Percentiles rank a stretch among this genome's conserved stretches.
phyloP scores from a whole-genome alignment of 139 green algal species.

The Nannochloris sp. region DNA sequence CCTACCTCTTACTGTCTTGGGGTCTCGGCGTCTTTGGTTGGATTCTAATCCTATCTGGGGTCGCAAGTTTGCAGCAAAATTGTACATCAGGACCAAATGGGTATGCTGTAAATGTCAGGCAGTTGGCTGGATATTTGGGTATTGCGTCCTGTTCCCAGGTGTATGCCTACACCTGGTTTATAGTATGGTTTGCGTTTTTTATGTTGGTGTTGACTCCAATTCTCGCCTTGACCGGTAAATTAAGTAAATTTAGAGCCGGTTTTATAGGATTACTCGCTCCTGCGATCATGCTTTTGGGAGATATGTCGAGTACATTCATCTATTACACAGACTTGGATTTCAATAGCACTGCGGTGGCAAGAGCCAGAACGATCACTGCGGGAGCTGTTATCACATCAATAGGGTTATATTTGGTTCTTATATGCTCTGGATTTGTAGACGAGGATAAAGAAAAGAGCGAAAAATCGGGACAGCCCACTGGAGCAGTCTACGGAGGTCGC shows the following conservation, averaged over 20 bases:
- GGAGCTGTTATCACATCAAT: slow-evolving; percentile 21
- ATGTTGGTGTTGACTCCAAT: slow-evolving; percentile 15
- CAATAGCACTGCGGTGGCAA: background rate
- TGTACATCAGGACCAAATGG: background rate
- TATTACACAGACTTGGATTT: slow-evolving; percentile 18
- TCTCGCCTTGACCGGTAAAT: slow-evolving; percentile 2
- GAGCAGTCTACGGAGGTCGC: slow-evolving; percentile 5
- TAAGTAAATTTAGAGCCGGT: slow-evolving; percentile 11
- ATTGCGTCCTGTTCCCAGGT: slow-evolving; percentile 13
- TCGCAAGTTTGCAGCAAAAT: background rate
- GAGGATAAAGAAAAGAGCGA: slow-evolving; percentile 5
- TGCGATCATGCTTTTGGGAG: slow-evolving; percentile 14
- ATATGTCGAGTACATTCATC: slow-evolving; percentile 24
- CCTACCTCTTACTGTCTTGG: slow-evolving; percentile 1
- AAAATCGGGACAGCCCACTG: slow-evolving; percentile 2
- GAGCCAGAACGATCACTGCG: slow-evolving; percentile 10
- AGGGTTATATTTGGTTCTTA: slow-evolving; percentile 9
- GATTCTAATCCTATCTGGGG: slow-evolving; percentile 12
- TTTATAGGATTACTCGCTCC: slow-evolving; percentile 12
- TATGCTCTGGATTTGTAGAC: slow-evolving; percentile 14
- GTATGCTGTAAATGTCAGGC: background rate
- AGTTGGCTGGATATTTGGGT: slow-evolving; percentile 14
- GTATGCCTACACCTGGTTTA: slow-evolving; percentile 21
- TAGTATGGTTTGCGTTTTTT: slow-evolving; percentile 16
- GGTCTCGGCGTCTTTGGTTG: slow-evolving; percentile 12